A percentile compares a stretch with the other conserved stretches of the same genome.
Conservation (phyloP, 164 flowering plant species). For the Taxillus chinensis region DNA sequence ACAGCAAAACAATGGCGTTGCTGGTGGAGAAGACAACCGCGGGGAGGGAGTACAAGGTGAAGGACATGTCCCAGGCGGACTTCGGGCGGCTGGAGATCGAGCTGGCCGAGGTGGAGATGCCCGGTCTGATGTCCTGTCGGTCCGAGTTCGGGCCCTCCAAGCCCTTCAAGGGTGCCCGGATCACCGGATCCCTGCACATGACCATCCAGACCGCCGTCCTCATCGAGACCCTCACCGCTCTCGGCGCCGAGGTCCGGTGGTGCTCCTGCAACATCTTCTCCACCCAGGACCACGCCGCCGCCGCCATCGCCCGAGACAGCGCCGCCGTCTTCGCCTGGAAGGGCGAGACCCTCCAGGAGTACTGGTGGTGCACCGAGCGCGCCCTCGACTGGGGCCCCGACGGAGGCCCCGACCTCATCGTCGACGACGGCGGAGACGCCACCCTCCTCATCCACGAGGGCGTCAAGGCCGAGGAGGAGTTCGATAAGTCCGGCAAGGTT, state of each 20-base stretch:
- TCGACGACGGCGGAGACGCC: constrained; percentile 75
- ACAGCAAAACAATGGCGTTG: constrained; percentile 27
- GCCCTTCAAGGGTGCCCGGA: constrained; percentile 65
- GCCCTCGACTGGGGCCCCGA: constrained; percentile 72
- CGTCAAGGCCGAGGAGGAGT: constrained; percentile 67
- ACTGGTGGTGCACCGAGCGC: constrained; percentile 85
- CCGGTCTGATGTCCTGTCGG: constrained; percentile 61
- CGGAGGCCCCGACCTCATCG: constrained; percentile 72
- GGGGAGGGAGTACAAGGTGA: constrained; percentile 78
- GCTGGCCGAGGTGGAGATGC: constrained; percentile 76
- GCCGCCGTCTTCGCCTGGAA: constrained; percentile 80
- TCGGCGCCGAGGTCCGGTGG: constrained; percentile 78
- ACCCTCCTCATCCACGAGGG: constrained; percentile 72
- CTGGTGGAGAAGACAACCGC: constrained; percentile 44
- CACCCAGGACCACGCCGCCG: constrained; percentile 80
- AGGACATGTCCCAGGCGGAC: constrained; percentile 74
- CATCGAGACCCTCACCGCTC: constrained; percentile 64
- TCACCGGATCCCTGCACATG: constrained; percentile 77
- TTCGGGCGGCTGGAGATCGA: constrained; percentile 75
- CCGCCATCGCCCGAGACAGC: constrained; percentile 64
- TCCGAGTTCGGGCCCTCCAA: constrained; percentile 59
- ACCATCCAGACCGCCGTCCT: constrained; percentile 73
- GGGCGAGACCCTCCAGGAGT: constrained; percentile 74
- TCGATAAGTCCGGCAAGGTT: constrained; percentile 34
- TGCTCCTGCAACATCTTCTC: constrained; percentile 81